A percentile compares a stretch with the other conserved stretches of the same genome.
phyloP scores from a whole-genome alignment of 106 monocot species.

The Allium fistulosum region DNA sequence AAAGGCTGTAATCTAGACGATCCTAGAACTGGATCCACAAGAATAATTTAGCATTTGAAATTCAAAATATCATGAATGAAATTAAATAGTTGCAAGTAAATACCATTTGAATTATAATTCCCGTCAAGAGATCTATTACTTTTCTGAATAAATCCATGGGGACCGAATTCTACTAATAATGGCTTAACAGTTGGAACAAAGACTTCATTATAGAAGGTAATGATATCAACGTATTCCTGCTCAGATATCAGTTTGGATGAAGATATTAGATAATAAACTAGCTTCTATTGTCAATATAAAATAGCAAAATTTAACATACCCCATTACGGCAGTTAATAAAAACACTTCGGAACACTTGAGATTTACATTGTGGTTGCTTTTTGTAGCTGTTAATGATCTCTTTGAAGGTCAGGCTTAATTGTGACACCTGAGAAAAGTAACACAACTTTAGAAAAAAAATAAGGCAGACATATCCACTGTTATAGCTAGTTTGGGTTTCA shows the following conservation, averaged over 20 bases:
- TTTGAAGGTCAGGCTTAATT: conserved; percentile 69
- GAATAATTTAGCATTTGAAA: background rate
- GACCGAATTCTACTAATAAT: conserved; percentile 54
- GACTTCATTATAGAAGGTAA: conserved; percentile 87
- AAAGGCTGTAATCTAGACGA: conserved; percentile 71
- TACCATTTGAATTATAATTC: conserved; percentile 44
- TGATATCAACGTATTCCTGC: conserved; percentile 80
- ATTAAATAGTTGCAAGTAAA: background rate
- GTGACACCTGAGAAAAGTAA: conserved; percentile 47
- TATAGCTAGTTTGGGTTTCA: no score
- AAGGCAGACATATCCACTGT: no score
- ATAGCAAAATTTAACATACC: conserved; percentile 23
- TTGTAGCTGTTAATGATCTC: conserved; percentile 81
- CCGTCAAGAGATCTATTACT: conserved; percentile 32
- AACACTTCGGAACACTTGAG: conserved; percentile 74
- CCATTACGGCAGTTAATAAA: conserved; percentile 51
- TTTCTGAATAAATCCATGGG: conserved; percentile 23
- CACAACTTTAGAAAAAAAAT: background rate
- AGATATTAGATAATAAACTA: no score
- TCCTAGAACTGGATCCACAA: conserved; percentile 49
- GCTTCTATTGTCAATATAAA: no score
- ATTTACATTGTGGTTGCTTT: conserved; percentile 82
- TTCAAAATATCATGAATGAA: background rate
- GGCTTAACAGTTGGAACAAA: conserved; percentile 85
- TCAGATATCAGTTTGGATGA: conserved; percentile 36